Base-by-base conservation (phyloP, 1,139 yeast genomes). In the Sugiyamaella japonica region DNA sequence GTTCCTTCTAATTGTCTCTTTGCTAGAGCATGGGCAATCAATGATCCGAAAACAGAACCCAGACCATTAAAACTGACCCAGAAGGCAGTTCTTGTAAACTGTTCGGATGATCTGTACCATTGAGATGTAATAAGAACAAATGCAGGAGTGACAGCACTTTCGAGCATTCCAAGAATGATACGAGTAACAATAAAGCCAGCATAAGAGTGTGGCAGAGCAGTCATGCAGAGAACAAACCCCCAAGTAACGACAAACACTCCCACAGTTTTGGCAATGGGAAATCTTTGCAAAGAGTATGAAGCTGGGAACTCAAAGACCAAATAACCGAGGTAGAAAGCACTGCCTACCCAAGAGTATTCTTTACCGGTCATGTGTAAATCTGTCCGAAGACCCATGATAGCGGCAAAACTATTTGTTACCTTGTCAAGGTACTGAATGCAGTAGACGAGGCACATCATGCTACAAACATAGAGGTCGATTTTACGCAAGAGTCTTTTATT, bases 401-500 rank as follows among this genome's bases (percentile, higher is more conserved):
- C 75, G 4, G 87, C 88, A 56, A 77, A 79, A 15, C 84, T 73
- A 38, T 77, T 81, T 7, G 87, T 72, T 15, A 76, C 70, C 64
- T 85, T 85, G 67, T 85, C 90, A 83, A 85, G 81, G 57, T 79
- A 82, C 67, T 85, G 89, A 44, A 78, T 71, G 15, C 83, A 76
- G 65, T 82, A 82, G 16, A 83, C 67, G 13, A 79, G 57, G 63
- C 84, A 77, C 75, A 84, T 73, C 38, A 84, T 56, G 0, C 89
- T 85, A 60, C 82, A 70, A 58, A 85, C 65, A 59, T 68, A 77
- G 13, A 76, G 44, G 65, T 84, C 88, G 39, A 82, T 80, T 63
- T 83, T 85, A 53, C 80, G 61, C n/a, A 76, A 67, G 9, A 81
- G 63, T 55, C 59, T 69, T 56, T 65, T 68, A 36, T 75, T 72